A percentile compares a stretch with the other conserved stretches of the same genome.
phyloP scores from a whole-genome alignment of 352 stramenopile genomes.

The Pythium insidiosum region DNA sequence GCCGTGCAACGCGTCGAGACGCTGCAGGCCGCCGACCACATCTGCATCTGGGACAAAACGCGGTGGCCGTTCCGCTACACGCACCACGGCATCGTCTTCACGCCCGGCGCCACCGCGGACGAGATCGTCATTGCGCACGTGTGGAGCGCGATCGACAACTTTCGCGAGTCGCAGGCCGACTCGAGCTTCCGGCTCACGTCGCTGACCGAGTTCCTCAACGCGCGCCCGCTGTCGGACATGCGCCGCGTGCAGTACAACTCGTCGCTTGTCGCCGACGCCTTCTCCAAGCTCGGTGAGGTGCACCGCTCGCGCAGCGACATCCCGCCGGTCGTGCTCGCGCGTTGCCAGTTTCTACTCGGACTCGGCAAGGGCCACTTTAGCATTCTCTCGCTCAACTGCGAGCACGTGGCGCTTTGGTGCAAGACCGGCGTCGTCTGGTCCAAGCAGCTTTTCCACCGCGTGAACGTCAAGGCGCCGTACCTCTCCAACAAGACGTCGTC shows the following conservation, averaged over 20 bases:
- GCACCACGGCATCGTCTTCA: constrained; percentile 67
- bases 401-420: constrained; percentile 73
- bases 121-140: constrained; percentile 59
- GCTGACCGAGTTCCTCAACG: constrained; percentile 62
- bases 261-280: constrained; percentile 46
- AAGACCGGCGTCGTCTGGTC: constrained; percentile 67
- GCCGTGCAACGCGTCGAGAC: constrained; percentile 42
- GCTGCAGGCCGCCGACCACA: constrained; percentile 57
- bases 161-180: constrained; percentile 55
- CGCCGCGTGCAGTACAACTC: constrained; percentile 73
- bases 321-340: constrained; percentile 58
- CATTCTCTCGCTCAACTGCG: constrained; percentile 64
- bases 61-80: constrained; percentile 74
- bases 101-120: constrained; percentile 23
- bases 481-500: constrained; percentile 25
- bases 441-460: constrained; percentile 58
- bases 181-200: constrained; percentile 61
- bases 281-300: constrained; percentile 53
- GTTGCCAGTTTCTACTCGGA: constrained; percentile 58
- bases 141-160: constrained; percentile 50
- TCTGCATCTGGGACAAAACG: constrained; percentile 74
- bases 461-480: constrained; percentile 38
- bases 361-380: constrained; percentile 62
- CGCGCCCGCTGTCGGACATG: constrained; percentile 43
- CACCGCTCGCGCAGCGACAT: constrained; percentile 50